phyloP scores from a whole-genome alignment of 2,329 filamentous ascomycete genomes.

The Ophiocordyceps australis region DNA sequence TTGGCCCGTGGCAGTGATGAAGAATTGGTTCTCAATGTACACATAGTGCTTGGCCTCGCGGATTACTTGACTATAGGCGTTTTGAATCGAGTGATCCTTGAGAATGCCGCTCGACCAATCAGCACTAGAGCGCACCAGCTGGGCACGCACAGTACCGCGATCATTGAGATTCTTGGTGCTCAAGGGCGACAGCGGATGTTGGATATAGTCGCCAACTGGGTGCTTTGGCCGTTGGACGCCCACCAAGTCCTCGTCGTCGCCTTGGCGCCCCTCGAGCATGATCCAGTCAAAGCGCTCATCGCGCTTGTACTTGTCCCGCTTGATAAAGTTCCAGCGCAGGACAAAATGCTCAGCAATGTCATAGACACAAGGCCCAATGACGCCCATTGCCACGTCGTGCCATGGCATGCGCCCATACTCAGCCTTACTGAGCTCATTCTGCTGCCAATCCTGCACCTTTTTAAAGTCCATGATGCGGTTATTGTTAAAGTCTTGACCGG shows the following conservation, averaged over 20 bases:
- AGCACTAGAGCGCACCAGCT: conserved; percentile 74
- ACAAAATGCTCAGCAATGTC: conserved; percentile 95
- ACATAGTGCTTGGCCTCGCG: conserved; percentile 78
- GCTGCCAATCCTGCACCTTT: conserved; percentile 78
- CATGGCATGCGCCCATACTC: conserved; percentile 94
- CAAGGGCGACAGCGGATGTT: conserved; percentile 59
- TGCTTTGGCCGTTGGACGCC: conserved; percentile 79
- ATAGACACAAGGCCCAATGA: conserved; percentile 79
- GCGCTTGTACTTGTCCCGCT: conserved; percentile 95
- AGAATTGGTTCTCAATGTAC: conserved; percentile 98
- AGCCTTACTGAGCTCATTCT: conserved; percentile 79
- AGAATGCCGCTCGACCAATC: conserved; percentile 92
- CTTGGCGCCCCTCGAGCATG: conserved; percentile 55
- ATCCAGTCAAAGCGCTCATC: conserved; percentile 75
- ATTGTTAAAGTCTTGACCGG: conserved; percentile 96
- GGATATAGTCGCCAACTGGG: conserved; percentile 72
- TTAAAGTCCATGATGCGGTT: conserved; percentile 94
- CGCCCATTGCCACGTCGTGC: conserved; percentile 87
- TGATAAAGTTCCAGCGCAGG: conserved; percentile 89
- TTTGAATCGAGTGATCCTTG: conserved; percentile 70
- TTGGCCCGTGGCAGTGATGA: conserved; percentile 88
- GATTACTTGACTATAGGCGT: conserved; percentile 73
- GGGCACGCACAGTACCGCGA: conserved; percentile 61
- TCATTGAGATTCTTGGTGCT: conserved; percentile 43
- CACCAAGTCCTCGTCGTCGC: conserved; percentile 66